Percentiles rank a stretch among this genome's conserved stretches.
Evolutionary conservation across 2,329 filamentous ascomycete species (phyloP).

Genomic region (Cladosporium colombiae): DNA sequence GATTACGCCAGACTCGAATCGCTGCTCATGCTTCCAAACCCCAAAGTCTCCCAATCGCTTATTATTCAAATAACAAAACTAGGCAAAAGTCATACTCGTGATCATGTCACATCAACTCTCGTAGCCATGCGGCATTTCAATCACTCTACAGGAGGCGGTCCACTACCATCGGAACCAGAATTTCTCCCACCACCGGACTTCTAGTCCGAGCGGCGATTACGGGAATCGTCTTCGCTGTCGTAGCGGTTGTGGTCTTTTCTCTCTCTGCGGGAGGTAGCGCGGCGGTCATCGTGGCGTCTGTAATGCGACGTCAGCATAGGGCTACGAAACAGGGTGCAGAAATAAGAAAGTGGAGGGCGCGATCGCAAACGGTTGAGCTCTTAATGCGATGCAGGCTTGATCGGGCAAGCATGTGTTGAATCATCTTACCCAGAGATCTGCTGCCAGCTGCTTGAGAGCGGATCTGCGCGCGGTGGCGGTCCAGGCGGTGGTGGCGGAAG

Average conservation of each 20-base stretch:
- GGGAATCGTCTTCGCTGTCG: neutral
- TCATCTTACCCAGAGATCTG: slow-evolving; percentile 13
- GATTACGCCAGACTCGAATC: neutral
- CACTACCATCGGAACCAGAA: neutral
- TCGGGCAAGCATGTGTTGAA: slow-evolving; percentile 8
- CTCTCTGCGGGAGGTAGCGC: neutral
- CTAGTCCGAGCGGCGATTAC: slow-evolving; percentile 11
- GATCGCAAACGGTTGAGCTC: neutral
- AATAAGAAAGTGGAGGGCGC: neutral
- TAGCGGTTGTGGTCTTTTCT: neutral
- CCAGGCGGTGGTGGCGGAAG: slow-evolving; percentile 11
- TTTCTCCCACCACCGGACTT: neutral
- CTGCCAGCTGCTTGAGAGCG: neutral
- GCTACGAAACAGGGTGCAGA: neutral
- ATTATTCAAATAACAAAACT: neutral
- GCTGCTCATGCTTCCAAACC: neutral
- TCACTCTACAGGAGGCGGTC: neutral
- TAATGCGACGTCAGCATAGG: neutral
- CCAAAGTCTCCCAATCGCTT: neutral
- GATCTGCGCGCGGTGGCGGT: neutral
- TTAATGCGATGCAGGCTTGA: neutral
- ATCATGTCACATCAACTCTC: neutral
- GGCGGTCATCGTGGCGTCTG: slow-evolving; percentile 16
- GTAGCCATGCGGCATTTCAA: neutral
- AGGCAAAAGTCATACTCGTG: neutral